A percentile compares a stretch with the other conserved stretches of the same genome.
Conservation (phyloP, 352 stramenopile genomes). For the Halophytophthora batemanensis region DNA sequence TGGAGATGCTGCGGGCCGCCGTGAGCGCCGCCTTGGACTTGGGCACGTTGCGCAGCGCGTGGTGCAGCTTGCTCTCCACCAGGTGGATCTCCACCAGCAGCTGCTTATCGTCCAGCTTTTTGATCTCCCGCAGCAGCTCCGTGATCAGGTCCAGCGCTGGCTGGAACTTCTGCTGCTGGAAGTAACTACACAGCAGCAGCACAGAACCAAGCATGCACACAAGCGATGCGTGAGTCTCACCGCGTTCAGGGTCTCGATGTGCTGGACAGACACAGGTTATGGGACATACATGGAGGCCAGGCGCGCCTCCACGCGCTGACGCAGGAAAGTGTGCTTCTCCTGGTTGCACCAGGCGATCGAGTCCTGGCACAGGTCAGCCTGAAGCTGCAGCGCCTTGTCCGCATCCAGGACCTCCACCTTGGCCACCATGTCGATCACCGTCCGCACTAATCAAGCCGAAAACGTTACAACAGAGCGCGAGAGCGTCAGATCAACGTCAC, state of each 20-base stretch:
- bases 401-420: constrained; percentile 86
- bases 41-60: constrained; percentile 96
- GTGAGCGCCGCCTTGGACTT: constrained; percentile 97
- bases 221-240: too few species aligned
- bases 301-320: constrained; percentile 96
- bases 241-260: too few species aligned
- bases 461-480: too few species aligned
- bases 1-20: constrained; percentile 95
- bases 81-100: constrained; percentile 98
- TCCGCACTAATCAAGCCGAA: constrained; percentile 86
- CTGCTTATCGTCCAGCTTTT: constrained; percentile 99
- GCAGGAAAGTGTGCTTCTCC: constrained; percentile 97
- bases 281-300: constrained; percentile 84
- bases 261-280: too few species aligned
- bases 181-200: constrained; percentile 49
- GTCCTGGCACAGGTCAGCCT: constrained; percentile 92
- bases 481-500: too few species aligned
- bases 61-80: constrained; percentile 97
- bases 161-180: constrained; percentile 90
- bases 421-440: constrained; percentile 97
- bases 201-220: constrained; percentile 15
- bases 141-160: constrained; percentile 93
- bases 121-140: constrained; percentile 95
- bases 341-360: constrained; percentile 94
- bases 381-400: constrained; percentile 92